Evolutionary conservation across 1,284 basidiomycete genomes (phyloP).

Genomic region (Salmacisia buchloeana): DNA sequence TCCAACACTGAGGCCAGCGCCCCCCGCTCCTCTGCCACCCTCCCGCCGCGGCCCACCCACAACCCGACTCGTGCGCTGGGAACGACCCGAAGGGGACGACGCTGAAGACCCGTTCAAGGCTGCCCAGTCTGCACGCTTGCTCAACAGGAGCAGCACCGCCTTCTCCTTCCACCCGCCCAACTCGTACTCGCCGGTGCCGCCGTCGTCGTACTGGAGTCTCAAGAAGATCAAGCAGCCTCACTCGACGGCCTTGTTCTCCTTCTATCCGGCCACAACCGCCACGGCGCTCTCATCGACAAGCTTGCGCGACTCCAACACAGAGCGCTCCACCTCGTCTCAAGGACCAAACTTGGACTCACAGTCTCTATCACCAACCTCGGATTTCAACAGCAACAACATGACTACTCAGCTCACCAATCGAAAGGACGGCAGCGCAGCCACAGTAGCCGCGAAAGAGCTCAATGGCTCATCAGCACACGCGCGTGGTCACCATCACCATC

Average conservation of each 20-base stretch:
- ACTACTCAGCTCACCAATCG: background rate
- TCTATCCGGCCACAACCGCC: background rate
- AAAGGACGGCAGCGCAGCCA: background rate
- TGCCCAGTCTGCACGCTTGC: background rate
- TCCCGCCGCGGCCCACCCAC: background rate
- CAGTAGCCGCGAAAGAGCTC: background rate
- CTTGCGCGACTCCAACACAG: too few relatives aligned
- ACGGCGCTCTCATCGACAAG: background rate
- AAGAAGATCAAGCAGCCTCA: background rate
- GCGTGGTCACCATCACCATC: background rate
- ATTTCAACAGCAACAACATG: background rate
- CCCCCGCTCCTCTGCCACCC: background rate
- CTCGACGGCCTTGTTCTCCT: background rate
- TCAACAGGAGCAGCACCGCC: background rate
- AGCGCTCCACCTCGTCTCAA: too few relatives aligned
- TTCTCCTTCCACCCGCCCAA: background rate
- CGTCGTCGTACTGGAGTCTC: background rate
- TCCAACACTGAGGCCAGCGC: background rate
- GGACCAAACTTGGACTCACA: too few relatives aligned
- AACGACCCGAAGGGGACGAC: background rate
- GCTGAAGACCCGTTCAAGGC: background rate
- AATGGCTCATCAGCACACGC: background rate
- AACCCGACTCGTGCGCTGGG: background rate
- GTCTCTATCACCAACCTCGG: background rate
- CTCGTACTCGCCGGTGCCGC: too few relatives aligned